These are phyloP conservation scores for Nakazawaea populi DNA, from an alignment of 805 yeast species.

Conservation along the genomic window DNA sequence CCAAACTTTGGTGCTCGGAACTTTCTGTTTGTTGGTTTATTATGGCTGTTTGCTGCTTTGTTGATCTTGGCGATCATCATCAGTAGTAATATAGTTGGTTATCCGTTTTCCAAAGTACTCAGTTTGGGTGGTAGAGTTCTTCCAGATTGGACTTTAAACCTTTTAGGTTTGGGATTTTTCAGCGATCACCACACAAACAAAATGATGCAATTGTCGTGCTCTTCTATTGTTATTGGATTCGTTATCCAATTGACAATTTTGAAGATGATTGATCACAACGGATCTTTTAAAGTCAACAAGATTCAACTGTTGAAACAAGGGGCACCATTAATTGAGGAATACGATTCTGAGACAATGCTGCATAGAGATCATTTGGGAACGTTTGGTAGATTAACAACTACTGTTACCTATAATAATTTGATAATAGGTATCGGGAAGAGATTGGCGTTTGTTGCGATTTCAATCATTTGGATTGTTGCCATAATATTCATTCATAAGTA, in stretches of 20 bases:
- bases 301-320: neutral
- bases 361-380: neutral
- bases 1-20: conserved; percentile 65
- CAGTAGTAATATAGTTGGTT: conserved; percentile 2
- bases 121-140: neutral
- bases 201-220: neutral
- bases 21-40: conserved; percentile 33
- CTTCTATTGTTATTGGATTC: conserved; percentile 2
- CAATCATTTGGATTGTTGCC: neutral
- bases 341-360: neutral
- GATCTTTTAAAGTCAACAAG: neutral
- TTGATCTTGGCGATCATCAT: conserved; percentile 1
- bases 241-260: neutral
- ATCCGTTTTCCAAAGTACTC: neutral
- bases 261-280: neutral
- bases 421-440: neutral
- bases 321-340: neutral
- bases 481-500: neutral
- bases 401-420: too few relatives aligned
- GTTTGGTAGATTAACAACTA: too few relatives aligned
- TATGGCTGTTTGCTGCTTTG: conserved; percentile 37
- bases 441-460: neutral
- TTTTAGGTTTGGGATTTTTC: conserved; percentile 1
- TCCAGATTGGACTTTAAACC: conserved; percentile 6
- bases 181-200: neutral